Evolutionary conservation across 129 eudicot genomes (phyloP), one percentile per base, ranked within the genome.

Genomic region (Lactuca saligna): DNA sequence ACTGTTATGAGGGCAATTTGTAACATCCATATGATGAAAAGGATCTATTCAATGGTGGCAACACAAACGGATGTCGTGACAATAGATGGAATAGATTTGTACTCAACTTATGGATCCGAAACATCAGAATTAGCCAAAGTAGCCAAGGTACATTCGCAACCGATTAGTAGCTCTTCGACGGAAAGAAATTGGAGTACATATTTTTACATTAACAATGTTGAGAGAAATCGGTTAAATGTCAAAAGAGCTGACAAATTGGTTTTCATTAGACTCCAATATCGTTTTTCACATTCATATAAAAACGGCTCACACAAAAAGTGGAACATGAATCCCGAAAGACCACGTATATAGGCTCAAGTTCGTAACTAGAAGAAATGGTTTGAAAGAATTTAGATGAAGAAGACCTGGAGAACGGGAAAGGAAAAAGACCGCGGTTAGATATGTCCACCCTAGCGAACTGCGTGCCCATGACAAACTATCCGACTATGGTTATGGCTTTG

Each of bases 221-320:
- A 57, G 62, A 57, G 62, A 32, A 57, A 57, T 57, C 33, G 62
- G 4, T 20, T 57, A 57, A 57, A 57, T 20, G 2, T 7, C 37
- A 32, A 57, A 8, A 57, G 62, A 32, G 62, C 35, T 4, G 37
- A 57, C 62, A 57, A 57, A 12, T 57, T 57, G 37, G 62, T 57
- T 8, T 57, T 57, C 62, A 57, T 57, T 32, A 20, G 34, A 57
- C n/a, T 57, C 62, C 0, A 57, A 57, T 57, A n/a, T 55, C 32
- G 7, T 7, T 55, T 20, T 14, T 20, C 60, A 55, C 8, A 8
- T 55, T 44, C 12, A 44, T n/a, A 55, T 15, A 55, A 55, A 8
- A 15, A 4, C 4, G 60, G 60, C 0, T 15, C 60, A 55, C 32
- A 55, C 10, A 55, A 55, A 14, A 55, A 55, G 60, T 55, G 60